Evolutionary conservation across 345 rosid species (phyloP).

Genomic region (Brassica cretica): DNA sequence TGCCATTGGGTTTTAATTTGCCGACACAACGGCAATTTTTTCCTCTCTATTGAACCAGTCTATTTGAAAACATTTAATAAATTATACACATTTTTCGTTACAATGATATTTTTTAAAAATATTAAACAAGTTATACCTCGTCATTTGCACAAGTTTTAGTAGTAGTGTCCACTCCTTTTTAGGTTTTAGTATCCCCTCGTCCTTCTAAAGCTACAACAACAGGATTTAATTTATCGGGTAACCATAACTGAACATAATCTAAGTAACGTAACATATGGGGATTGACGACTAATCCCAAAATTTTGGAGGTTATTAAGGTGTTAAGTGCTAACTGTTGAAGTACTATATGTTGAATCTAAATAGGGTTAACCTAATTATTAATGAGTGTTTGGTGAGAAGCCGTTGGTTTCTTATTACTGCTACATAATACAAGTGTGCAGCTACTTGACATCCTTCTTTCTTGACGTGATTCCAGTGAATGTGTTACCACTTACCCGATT

Average conservation of each 20-base stretch:
- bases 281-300: constrained; percentile 3
- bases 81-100: not conserved
- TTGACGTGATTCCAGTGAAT: constrained; percentile 34
- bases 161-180: not conserved
- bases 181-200: constrained; percentile 2
- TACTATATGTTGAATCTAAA: constrained; percentile 1
- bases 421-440: constrained; percentile 14
- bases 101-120: not conserved
- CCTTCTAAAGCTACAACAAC: not conserved
- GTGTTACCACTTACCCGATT: constrained; percentile 31
- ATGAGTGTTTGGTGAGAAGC: constrained; percentile 40
- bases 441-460: constrained; percentile 34
- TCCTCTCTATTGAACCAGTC: not conserved
- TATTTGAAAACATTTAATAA: not conserved
- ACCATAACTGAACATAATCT: not conserved
- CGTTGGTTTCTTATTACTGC: constrained; percentile 21
- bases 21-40: not conserved
- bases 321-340: constrained; percentile 1
- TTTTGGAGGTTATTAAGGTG: constrained; percentile 18
- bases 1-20: not conserved
- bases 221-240: not conserved
- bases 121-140: not conserved
- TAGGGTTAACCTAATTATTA: constrained; percentile 14
- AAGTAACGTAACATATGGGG: constrained; percentile 8
- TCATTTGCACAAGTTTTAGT: not conserved